These are phyloP conservation scores for Eremochloa ophiuroides DNA, from an alignment of 176 grass and related monocot species.

Conservation along the genomic window DNA sequence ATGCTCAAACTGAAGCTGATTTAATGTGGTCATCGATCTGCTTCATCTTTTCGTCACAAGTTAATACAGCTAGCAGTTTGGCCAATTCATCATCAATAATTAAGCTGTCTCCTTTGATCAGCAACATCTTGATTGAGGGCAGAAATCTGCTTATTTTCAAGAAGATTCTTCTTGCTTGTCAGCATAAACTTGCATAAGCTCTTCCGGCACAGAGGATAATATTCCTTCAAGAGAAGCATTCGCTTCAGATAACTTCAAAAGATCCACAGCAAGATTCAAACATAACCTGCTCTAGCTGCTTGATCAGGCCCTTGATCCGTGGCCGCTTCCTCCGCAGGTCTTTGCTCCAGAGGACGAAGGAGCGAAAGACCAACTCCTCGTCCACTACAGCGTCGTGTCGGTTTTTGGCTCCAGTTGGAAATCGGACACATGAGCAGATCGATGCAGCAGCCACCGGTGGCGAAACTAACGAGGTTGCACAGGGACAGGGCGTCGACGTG, in stretches of 20 bases:
- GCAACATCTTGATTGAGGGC: constrained; percentile 49
- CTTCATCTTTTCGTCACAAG: constrained; percentile 44
- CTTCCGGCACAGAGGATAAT: constrained; percentile 28
- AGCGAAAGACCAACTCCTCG: too few species aligned
- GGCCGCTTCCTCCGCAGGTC: constrained; percentile 41
- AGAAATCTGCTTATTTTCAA: constrained; percentile 37
- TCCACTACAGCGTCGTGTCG: too few species aligned
- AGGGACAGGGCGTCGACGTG: too few species aligned
- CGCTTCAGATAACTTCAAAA: constrained; percentile 41
- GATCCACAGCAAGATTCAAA: constrained; percentile 47
- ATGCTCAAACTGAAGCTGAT: constrained; percentile 59
- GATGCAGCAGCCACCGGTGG: too few species aligned
- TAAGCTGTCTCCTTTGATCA: constrained; percentile 33
- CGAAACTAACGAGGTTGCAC: too few species aligned
- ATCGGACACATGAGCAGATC: too few species aligned
- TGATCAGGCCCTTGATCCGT: constrained; percentile 35
- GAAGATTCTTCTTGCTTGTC: constrained; percentile 37
- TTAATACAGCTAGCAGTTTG: constrained; percentile 35
- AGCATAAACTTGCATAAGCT: constrained; percentile 40
- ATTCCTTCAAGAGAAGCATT: constrained; percentile 55
- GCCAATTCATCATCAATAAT: constrained; percentile 38
- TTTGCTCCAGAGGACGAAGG: too few species aligned
- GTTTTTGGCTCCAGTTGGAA: too few species aligned
- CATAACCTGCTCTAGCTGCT: constrained; percentile 50
- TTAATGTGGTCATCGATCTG: constrained; percentile 49